Base-by-base conservation (phyloP, 176 grass and related monocot species). In the Musa beccarii region DNA sequence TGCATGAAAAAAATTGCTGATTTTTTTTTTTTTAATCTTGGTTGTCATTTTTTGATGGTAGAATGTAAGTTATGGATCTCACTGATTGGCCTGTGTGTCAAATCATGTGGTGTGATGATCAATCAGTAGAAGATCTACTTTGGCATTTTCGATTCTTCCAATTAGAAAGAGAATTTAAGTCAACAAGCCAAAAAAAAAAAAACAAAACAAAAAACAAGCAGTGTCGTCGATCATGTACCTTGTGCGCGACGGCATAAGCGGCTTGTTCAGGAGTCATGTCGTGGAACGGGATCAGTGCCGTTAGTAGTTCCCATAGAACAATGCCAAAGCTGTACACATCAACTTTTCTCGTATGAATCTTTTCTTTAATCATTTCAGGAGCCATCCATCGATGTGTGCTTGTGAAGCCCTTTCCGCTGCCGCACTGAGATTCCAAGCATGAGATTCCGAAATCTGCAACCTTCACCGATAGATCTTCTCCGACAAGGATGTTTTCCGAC, bases 391-490 rank as follows among this genome's bases (percentile, higher is more conserved):
- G 82, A 65, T 95, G 92, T 12, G 96, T 99, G 21, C 96, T 89
- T 5, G 96, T 93, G 83, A 99, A 99, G 11, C 96, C 96, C 79
- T 94, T 99, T 14, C 81, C 79, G 7, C 83, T 92, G 61, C 91
- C 84, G 21, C 96, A 94, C 80, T 99, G 90, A 0, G 84, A 94
- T 81, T 99, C 95, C 66, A 99, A 72, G 65, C 96, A 99, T 43
- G 96, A 99, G 74, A 99, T 99, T 80, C 96, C 96, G 10, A 99
- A 99, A 81, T 99, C 96, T 55, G 96, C 91, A 25, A 99, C 91
- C 83, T 94, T 99, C 51, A 95, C 88, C 7, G 90, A 92, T 83
- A 99, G 85, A 71, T 99, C 96, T 76, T 82, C 86, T n/a, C 91
- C 91, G 0, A 99, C 88, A 85, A 99, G 96, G 73, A 99, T 93